Conservation (phyloP, 345 rosid genomes). For the Rhizophora apiculata region DNA sequence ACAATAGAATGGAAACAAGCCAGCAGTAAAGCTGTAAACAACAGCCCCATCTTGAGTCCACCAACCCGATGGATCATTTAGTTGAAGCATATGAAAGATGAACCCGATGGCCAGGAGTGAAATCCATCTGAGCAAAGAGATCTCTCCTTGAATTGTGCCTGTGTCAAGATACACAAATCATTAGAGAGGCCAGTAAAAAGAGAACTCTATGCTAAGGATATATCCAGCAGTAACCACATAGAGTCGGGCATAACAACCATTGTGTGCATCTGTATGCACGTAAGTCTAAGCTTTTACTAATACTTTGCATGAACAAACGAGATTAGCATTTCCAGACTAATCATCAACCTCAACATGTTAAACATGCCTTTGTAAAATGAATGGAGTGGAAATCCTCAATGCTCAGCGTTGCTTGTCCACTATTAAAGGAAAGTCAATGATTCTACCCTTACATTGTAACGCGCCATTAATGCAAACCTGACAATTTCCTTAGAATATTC, state of each 20-base stretch:
- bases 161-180: neutral
- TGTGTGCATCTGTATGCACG: neutral
- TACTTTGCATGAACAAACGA: neutral
- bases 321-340: too few species aligned
- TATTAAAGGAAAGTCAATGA: too few species aligned
- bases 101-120: neutral
- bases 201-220: neutral
- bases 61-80: constrained; percentile 27
- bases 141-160: neutral
- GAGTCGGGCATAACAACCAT: neutral
- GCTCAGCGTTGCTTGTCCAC: too few species aligned
- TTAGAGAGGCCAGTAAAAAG: neutral
- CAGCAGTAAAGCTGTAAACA: constrained; percentile 43
- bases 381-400: too few species aligned
- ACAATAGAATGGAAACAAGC: constrained; percentile 48
- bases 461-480: too few species aligned
- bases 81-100: neutral
- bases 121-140: constrained; percentile 15
- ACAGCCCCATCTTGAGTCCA: constrained; percentile 49
- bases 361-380: too few species aligned
- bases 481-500: neutral
- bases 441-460: too few species aligned
- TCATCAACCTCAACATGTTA: too few species aligned
- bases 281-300: neutral
- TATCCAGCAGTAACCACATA: neutral